These are phyloP conservation scores for Dichotomopilus funicola DNA, from an alignment of 2,329 filamentous ascomycete genomes.

Conservation along the genomic window DNA sequence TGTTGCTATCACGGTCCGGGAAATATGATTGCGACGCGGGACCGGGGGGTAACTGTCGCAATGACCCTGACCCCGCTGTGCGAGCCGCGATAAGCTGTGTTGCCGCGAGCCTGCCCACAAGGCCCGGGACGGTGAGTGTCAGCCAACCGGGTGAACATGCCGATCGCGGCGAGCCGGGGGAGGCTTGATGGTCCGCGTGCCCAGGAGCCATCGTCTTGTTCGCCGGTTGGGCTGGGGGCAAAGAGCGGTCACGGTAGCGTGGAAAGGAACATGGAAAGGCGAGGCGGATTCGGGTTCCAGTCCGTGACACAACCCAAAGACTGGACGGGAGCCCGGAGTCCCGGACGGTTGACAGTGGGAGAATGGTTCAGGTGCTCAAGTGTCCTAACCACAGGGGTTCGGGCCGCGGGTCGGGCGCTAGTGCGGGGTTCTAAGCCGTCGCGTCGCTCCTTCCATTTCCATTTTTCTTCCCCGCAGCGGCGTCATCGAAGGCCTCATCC, in stretches of 20 bases:
- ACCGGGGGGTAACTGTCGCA: slow-evolving; percentile 4
- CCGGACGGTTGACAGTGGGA: no score
- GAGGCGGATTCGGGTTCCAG: neutral
- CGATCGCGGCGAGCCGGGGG: slow-evolving; percentile 1
- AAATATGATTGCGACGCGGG: slow-evolving; percentile 8
- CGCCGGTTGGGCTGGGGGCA: neutral
- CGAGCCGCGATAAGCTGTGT: slow-evolving; percentile 16
- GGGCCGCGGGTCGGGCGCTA: no score
- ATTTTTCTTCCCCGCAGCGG: no score
- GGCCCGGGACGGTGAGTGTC: slow-evolving; percentile 3
- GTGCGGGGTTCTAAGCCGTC: no score
- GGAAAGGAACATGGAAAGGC: neutral
- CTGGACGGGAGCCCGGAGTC: neutral
- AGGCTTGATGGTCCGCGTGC: neutral
- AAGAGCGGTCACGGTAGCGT: slow-evolving; percentile 8
- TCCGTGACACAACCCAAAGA: neutral
- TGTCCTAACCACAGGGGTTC: no score
- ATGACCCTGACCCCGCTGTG: slow-evolving; percentile 10
- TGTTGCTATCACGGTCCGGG: neutral
- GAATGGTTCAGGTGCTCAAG: no score
- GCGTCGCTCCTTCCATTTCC: no score
- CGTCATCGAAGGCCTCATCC: no score
- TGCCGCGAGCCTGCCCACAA: neutral
- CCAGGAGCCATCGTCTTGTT: neutral
- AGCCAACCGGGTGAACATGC: neutral